Conservation (phyloP, 495 filamentous ascomycete genomes). For the Cryomyces minteri region DNA sequence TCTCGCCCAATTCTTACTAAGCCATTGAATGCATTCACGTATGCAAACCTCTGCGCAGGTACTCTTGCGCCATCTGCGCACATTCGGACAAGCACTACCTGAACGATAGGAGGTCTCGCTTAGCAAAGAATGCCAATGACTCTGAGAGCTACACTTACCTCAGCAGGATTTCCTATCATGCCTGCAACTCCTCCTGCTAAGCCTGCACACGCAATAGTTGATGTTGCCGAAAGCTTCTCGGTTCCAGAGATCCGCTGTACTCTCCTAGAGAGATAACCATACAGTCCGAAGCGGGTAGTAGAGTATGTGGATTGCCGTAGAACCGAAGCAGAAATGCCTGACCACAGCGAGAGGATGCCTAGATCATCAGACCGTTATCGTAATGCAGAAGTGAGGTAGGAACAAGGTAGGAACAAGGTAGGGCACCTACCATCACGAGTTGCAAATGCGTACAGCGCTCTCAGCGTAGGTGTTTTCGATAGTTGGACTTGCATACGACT, state of each 20-base stretch:
- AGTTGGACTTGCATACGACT: constrained; percentile 24
- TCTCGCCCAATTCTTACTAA: constrained; percentile 18
- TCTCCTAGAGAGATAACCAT: constrained; percentile 15
- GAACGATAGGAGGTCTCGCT: too few species aligned
- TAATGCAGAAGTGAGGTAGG: too few species aligned
- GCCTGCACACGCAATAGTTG: constrained; percentile 16
- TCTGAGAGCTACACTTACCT: too few species aligned
- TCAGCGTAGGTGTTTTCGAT: constrained; percentile 17
- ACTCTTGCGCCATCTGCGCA: constrained; percentile 1
- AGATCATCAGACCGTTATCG: too few species aligned
- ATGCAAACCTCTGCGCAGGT: constrained; percentile 8
- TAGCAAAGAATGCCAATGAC: too few species aligned
- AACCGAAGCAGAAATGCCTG: constrained; percentile 21
- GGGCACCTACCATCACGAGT: constrained; percentile 17
- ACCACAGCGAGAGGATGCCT: constrained; percentile 22
- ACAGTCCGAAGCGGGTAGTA: constrained; percentile 22
- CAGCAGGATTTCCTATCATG: constrained; percentile 1
- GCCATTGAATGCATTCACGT: constrained; percentile 17
- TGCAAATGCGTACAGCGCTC: constrained; percentile 18
- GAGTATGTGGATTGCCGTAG: constrained; percentile 24
- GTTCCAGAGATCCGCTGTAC: constrained; percentile 8
- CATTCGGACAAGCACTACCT: constrained; percentile 1
- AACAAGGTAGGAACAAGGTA: neutral
- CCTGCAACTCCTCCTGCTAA: constrained; percentile 2
- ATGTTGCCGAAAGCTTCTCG: constrained; percentile 8